Percentiles rank a stretch among this genome's conserved stretches.
These are phyloP conservation scores for Dysphania ambrosioides DNA, from an alignment of 148 eudicot species.

Conservation along the genomic window DNA sequence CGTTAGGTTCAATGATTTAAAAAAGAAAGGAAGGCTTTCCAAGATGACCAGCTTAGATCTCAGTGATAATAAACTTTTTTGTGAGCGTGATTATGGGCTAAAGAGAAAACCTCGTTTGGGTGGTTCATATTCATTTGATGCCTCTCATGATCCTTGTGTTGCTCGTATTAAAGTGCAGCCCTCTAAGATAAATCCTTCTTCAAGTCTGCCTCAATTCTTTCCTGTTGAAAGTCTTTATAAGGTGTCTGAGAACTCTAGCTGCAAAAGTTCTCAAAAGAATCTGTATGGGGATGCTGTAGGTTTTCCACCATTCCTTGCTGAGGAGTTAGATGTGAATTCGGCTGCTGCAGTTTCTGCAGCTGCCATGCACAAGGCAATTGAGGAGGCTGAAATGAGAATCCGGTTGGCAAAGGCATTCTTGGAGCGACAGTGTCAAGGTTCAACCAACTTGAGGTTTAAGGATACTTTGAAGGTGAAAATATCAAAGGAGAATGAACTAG, in stretches of 20 bases:
- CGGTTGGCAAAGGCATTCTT: conserved; percentile 67
- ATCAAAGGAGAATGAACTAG: conserved; percentile 31
- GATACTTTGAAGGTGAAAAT: conserved; percentile 41
- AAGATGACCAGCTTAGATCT: conserved; percentile 36
- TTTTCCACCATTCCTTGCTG: conserved; percentile 51
- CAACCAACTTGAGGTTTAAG: conserved; percentile 45
- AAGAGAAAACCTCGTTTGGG: conserved; percentile 35
- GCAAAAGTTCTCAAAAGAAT: conserved; percentile 35
- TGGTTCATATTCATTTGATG: conserved; percentile 42
- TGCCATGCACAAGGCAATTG: conserved; percentile 72
- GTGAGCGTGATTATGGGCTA: conserved; percentile 23
- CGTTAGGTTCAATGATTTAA: conserved; percentile 8
- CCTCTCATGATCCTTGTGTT: conserved; percentile 34
- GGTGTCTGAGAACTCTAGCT: conserved; percentile 35
- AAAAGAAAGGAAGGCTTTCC: conserved; percentile 30
- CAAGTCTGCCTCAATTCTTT: conserved; percentile 38
- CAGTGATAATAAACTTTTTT: conserved; percentile 22
- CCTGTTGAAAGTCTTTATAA: conserved; percentile 33
- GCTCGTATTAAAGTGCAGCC: conserved; percentile 40
- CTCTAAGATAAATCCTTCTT: conserved; percentile 42
- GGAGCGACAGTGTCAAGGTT: conserved; percentile 57
- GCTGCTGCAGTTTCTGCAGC: conserved; percentile 77
- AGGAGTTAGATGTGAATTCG: conserved; percentile 75
- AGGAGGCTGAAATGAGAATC: conserved; percentile 79
- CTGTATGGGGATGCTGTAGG: conserved; percentile 33